Base-by-base conservation (phyloP, 306 rosid species). In the Glycyrrhiza uralensis region DNA sequence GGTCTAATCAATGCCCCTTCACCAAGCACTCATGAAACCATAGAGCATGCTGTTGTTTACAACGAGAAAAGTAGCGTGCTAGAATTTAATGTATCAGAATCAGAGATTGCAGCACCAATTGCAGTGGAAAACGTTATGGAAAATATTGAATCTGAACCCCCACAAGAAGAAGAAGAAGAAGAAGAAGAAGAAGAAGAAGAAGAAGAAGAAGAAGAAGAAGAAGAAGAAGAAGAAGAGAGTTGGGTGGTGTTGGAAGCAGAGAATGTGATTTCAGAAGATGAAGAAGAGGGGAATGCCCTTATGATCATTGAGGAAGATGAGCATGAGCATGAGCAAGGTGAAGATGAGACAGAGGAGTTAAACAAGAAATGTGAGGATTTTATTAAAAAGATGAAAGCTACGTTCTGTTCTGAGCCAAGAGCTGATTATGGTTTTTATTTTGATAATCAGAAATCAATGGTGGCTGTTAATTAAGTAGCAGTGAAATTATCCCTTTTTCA, bases 361-460 rank as follows among this genome's bases (percentile, higher is more conserved):
- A 88, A 93, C 76, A 84, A 75, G 85, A 88, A 76, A 74, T 90
- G 89, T 80, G 98, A 93, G 7, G 97, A 90, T 15, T 93, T 93
- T 36, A 93, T 93, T 1, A 83, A 81, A 62, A 90, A 46, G 78
- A 73, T 87, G 87, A 93, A 79, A 79, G 87, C 81, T 18, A 84
- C 49, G 17, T 88, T 93, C 36, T 71, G 20, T 85, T 93, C 81
- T 51, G 86, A 81, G 70, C 38, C 76, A 74, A 38, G 83, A 80
- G 66, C 1, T 56, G 14, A 13, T 35, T 1, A 26, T 1, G 9
- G 33, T 57, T 28, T 6, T 54, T 45, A 69, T 68, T 39, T 54
- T 69, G 26, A 65, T 50, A 24, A 65, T 33, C 61, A 42, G 42
- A 42, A 19, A 56, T 7, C 74, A 7, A 6, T 66, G 8, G 76